phyloP scores from a whole-genome alignment of 805 yeast genomes.

The Metschnikowia proteae region DNA sequence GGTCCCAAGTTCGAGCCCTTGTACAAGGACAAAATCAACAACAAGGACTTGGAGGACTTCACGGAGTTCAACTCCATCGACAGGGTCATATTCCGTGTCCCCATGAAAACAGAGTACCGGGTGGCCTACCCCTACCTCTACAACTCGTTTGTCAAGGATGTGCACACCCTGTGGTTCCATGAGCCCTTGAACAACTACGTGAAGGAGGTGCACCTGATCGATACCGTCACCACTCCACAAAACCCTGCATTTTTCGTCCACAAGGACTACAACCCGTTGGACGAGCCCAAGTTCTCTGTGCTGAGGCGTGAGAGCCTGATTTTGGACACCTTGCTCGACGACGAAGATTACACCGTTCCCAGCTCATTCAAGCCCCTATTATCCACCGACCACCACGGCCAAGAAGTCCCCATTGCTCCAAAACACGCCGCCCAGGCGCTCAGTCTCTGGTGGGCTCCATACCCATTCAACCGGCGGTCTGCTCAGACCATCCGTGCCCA shows the following conservation, averaged over 20 bases:
- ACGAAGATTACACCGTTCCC: conserved; percentile 40
- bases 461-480: conserved; percentile 74
- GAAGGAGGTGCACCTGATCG: conserved; percentile 35
- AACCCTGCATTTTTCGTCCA: conserved; percentile 55
- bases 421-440: conserved; percentile 51
- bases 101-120: conserved; percentile 75
- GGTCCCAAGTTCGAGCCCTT: conserved; percentile 96
- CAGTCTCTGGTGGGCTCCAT: conserved; percentile 73
- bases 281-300: conserved; percentile 17
- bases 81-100: conserved; percentile 74
- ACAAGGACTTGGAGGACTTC: conserved; percentile 66
- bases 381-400: conserved; percentile 8
- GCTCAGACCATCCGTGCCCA: conserved; percentile 79
- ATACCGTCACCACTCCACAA: neutral
- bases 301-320: conserved; percentile 30
- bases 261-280: conserved; percentile 53
- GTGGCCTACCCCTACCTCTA: conserved; percentile 85
- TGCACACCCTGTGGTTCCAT: conserved; percentile 59
- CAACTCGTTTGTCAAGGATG: conserved; percentile 70
- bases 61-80: conserved; percentile 90
- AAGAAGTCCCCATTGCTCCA: conserved; percentile 26
- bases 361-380: conserved; percentile 51
- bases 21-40: conserved; percentile 54
- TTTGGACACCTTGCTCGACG: conserved; percentile 12
- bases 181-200: conserved; percentile 55